Base-by-base conservation (phyloP, 2,329 filamentous ascomycete genomes). In the Ophiocordyceps sinensis region DNA sequence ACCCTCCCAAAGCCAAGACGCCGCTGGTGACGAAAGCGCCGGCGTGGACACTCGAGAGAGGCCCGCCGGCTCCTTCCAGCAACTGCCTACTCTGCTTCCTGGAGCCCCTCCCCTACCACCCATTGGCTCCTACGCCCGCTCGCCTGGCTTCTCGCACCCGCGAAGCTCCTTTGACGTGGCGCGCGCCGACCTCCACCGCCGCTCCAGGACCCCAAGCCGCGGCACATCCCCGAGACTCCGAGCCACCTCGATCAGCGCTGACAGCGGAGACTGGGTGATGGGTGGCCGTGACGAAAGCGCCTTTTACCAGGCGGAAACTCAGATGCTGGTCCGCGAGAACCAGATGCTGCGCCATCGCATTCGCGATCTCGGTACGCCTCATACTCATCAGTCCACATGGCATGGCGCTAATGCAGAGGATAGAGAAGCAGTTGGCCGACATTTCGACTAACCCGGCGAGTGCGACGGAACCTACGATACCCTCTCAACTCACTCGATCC, bases 281-380 rank as follows among this genome's bases (percentile, higher is more conserved):
- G 73, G 72, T n/a, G 73, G 73, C 8, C 68, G 82, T 15, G 83
- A 87, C 51, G 83, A 88, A 56, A 79, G 73, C 47, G 79, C 80
- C 1, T 87, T 86, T 56, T 88, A 88, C 52, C 82, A 87, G 57
- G 83, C 83, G 5, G 84, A 89, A 61, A 85, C 82, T 1, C 81
- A 85, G 60, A 86, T 77, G 62, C 61, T 89, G 51, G 73, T 78
- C 19, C 70, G 84, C 23, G 84, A 88, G 63, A 89, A 88, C 50
- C 83, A 88, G 60, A 87, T 89, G 83, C 64, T 89, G 40, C 77
- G 80, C 45, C 71, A 79, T 55, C 71, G 84, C 38, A 83, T 87
- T 44, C 70, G 79, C 30, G 82, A 87, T 52, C 63, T 87, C 13
- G 82, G 81, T 82, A 62, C 49, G 67, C 40, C n/a, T 13, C 7